A percentile compares a stretch with the other conserved stretches of the same genome.
phyloP scores from a whole-genome alignment of 78 protist genomes.

The Dictyostelium firmibasis region DNA sequence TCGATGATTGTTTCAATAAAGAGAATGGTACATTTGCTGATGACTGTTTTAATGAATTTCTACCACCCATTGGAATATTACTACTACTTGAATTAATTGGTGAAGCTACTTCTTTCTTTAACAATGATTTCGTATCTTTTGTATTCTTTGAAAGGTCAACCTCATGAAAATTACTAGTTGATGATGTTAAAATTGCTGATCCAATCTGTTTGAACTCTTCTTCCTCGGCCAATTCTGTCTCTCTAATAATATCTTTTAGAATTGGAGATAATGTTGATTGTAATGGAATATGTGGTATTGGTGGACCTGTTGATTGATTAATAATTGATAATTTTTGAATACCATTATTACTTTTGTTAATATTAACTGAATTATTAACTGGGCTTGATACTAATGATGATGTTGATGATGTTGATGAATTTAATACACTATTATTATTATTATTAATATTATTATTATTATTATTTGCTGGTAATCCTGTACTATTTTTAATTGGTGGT shows the following conservation, averaged over 20 bases:
- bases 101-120: neutral
- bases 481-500: neutral
- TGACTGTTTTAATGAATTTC: neutral
- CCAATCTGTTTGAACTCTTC: neutral
- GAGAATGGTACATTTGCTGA: neutral
- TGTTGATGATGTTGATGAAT: slow-evolving; percentile 26
- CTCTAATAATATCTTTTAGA: neutral
- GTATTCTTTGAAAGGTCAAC: neutral
- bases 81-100: neutral
- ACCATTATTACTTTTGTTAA: neutral
- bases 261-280: neutral
- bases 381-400: neutral
- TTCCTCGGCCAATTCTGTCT: neutral
- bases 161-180: neutral
- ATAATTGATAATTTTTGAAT: neutral
- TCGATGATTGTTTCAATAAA: neutral
- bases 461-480: neutral
- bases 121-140: neutral
- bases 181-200: neutral
- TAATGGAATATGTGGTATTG: neutral
- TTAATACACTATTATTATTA: neutral
- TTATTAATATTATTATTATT: neutral
- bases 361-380: neutral
- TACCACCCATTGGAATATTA: neutral
- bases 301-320: neutral